Conservation (phyloP, 768 basidiomycete species). For the Cubamyces lactineus region DNA sequence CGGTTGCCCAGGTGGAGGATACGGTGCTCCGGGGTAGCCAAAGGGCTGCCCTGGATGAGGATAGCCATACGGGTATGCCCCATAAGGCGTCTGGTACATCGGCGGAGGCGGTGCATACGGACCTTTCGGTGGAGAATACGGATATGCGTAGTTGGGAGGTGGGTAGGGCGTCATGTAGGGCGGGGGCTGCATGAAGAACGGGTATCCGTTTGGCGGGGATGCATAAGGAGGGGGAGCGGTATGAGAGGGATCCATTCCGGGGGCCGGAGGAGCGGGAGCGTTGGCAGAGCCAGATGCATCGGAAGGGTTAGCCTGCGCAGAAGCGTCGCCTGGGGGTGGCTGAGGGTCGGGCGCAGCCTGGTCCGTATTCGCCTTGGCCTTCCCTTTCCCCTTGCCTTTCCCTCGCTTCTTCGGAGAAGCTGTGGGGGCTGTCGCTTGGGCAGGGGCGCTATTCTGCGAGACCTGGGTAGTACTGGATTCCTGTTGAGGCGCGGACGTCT, state of each 20-base stretch:
- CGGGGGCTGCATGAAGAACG: slow-evolving; percentile 42
- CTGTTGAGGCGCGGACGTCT: background rate
- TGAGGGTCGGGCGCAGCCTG: background rate
- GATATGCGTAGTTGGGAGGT: slow-evolving; percentile 19
- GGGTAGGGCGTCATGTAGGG: slow-evolving; percentile 38
- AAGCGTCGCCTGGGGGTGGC: background rate
- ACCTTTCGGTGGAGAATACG: slow-evolving; percentile 23
- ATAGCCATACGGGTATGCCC: slow-evolving; percentile 25
- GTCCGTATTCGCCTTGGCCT: background rate
- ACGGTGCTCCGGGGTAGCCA: slow-evolving; percentile 20
- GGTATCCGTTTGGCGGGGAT: slow-evolving; percentile 32
- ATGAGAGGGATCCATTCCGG: background rate
- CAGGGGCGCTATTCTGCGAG: background rate
- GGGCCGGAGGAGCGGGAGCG: background rate
- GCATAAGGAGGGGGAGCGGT: slow-evolving; percentile 19
- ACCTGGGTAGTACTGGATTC: background rate
- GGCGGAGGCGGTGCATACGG: slow-evolving; percentile 19
- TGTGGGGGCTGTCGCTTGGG: background rate
- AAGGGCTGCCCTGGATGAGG: slow-evolving; percentile 19
- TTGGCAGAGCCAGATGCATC: background rate
- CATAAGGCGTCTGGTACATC: slow-evolving; percentile 26
- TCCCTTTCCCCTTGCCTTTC: slow-evolving; percentile 14
- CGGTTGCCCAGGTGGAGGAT: slow-evolving; percentile 18
- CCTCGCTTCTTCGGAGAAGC: slow-evolving; percentile 5
- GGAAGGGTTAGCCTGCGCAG: background rate